phyloP scores from a whole-genome alignment of 2,329 filamentous ascomycete genomes.

The Teratosphaeria pseudoeucalypti region DNA sequence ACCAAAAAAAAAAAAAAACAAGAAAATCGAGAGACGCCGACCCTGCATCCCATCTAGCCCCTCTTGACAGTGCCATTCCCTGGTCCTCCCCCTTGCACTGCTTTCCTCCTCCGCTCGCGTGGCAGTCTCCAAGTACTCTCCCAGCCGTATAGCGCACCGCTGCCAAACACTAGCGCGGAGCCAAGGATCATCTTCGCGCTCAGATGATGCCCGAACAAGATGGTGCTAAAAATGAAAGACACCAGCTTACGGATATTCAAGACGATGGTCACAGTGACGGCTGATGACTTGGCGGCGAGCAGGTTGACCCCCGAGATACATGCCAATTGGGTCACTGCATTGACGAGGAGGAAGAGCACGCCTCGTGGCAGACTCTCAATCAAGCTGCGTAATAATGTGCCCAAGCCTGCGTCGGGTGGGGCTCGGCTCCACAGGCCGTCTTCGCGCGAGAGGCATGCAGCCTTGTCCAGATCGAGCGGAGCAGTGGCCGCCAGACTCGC shows the following conservation, averaged over 20 bases:
- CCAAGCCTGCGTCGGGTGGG: neutral
- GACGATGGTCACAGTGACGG: conserved; percentile 91
- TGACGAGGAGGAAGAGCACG: conserved; percentile 59
- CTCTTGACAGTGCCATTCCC: conserved; percentile 3
- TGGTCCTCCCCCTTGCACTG: neutral
- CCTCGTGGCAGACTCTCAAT: conserved; percentile 47
- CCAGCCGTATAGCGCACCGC: conserved; percentile 82
- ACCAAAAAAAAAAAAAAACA: neutral
- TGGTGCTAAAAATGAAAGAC: conserved; percentile 82
- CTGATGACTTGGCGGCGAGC: conserved; percentile 78
- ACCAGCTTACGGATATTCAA: conserved; percentile 91
- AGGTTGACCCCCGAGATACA: conserved; percentile 95
- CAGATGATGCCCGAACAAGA: conserved; percentile 82
- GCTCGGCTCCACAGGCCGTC: neutral
- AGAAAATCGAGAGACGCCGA: neutral
- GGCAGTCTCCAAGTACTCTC: conserved; percentile 47
- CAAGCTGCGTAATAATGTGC: neutral
- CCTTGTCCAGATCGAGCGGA: conserved; percentile 39
- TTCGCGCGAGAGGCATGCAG: neutral
- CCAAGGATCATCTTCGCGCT: conserved; percentile 67
- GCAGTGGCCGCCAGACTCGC: conserved; percentile 51
- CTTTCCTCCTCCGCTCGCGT: conserved; percentile 13
- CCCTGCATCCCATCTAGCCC: neutral
- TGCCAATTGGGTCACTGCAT: conserved; percentile 82
- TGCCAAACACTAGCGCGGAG: conserved; percentile 76